Percentiles rank a stretch among this genome's conserved stretches.
Evolutionary conservation across 2,329 filamentous ascomycete genomes (phyloP).

Genomic region (Gyromitra esculenta): DNA sequence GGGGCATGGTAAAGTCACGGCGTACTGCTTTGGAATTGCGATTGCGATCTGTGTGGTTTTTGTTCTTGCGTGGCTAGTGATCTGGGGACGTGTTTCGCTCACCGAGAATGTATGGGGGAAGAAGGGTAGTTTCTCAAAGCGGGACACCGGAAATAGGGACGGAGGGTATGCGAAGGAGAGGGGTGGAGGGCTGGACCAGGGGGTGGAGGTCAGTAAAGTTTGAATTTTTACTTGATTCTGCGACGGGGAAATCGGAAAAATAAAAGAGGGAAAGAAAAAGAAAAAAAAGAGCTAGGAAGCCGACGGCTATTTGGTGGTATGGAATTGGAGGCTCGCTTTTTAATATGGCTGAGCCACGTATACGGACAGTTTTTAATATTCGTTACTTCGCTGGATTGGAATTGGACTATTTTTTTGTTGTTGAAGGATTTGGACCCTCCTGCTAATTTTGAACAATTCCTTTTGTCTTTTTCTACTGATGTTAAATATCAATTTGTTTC

Average conservation of each 20-base stretch:
- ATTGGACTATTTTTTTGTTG: not conserved
- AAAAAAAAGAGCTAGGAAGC: too few relatives aligned
- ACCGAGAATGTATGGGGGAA: conserved; percentile 63
- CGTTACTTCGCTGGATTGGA: not conserved
- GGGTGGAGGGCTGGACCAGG: conserved; percentile 53
- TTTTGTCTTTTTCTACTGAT: not conserved
- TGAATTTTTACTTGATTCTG: conserved; percentile 14
- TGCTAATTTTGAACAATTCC: not conserved
- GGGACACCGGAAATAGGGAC: conserved; percentile 51
- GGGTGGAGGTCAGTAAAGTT: conserved; percentile 57
- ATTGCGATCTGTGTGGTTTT: conserved; percentile 67
- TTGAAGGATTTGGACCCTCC: not conserved
- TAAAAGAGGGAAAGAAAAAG: not conserved
- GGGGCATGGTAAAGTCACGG: conserved; percentile 69
- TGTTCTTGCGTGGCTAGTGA: conserved; percentile 64
- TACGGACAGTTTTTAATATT: not conserved
- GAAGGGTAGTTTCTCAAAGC: conserved; percentile 60
- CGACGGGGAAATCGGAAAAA: not conserved
- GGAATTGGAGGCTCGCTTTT: not conserved
- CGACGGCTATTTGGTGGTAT: not conserved
- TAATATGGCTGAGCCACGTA: conserved; percentile 2
- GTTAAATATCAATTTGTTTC: conserved; percentile 3
- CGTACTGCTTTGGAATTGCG: conserved; percentile 71
- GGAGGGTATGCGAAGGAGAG: conserved; percentile 45
- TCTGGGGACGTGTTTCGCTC: conserved; percentile 66